Evolutionary conservation across 148 eudicot genomes (phyloP), one percentile per base, ranked within the genome.

Genomic region (Salicornia ramosissima): DNA sequence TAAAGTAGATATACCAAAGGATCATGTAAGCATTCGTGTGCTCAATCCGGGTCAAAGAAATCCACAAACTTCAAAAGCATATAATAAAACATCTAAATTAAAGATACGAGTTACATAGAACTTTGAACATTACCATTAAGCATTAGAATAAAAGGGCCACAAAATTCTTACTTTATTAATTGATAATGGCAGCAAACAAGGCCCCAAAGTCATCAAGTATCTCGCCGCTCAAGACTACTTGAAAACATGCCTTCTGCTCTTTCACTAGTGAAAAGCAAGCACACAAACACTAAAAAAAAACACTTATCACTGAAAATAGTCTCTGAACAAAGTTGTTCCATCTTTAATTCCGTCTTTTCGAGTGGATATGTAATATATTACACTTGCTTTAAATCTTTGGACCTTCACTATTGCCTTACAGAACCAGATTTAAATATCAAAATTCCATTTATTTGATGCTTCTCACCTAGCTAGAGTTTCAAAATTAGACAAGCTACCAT

Each of bases 151-250:
- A 45, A 55, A 54, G 67, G 33, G 25, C 67, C 74, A 30, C 51
- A 28, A 72, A 59, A 39, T 58, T 21, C 43, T 11, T 29, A 76
- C 80, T 77, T 71, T 77, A 71, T 6, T 77, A 75, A 77, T 21
- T 5, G 70, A 67, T 68, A 77, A 72, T 77, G 77, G 80, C 59
- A 72, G 42, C 72, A 77, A 21, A 39, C 24, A 55, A 42, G 72
- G 76, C 43, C 76, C 76, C 68, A 24, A 49, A 70, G 51, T 68
- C 69, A 77, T 77, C 77, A 77, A 65, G 57, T 43, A 61, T 72
- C 77, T 72, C 80, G 80, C 77, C 77, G 80, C 80, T 77, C 80
- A 67, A 72, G 58, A 68, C 9, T 22, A 52, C 80, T 63, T 68
- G 51, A 77, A 66, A 22, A 52, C 65, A 51, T 33, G 68, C 65